A percentile compares a stretch with the other conserved stretches of the same genome.
These are phyloP conservation scores for Eremochloa ophiuroides DNA, from an alignment of 176 grass and related monocot genomes.

Conservation along the genomic window DNA sequence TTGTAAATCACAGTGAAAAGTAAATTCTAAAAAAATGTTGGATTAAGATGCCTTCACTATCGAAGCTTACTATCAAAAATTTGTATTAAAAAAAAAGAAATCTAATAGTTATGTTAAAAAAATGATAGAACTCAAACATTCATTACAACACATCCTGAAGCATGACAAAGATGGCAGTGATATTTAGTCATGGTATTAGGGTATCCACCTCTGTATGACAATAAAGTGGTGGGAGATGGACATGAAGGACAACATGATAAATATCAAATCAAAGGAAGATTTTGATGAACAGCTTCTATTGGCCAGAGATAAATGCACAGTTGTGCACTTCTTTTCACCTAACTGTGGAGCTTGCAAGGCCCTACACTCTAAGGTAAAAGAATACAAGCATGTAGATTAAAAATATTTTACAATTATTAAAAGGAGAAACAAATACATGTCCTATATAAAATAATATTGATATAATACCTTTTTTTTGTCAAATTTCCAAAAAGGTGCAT, in stretches of 20 bases:
- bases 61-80: background rate
- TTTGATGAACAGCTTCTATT: slow-evolving; percentile 34
- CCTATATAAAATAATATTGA: background rate
- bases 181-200: slow-evolving; percentile 4
- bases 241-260: slow-evolving; percentile 51
- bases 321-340: slow-evolving; percentile 58
- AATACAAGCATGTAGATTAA: slow-evolving; percentile 24
- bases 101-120: slow-evolving; percentile 5
- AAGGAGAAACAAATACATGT: background rate
- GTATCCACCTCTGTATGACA: background rate
- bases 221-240: slow-evolving; percentile 41
- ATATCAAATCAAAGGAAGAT: slow-evolving; percentile 47
- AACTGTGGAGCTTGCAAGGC: slow-evolving; percentile 56
- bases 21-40: background rate
- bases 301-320: slow-evolving; percentile 52
- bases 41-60: background rate
- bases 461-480: slow-evolving; percentile 21
- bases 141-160: slow-evolving; percentile 11
- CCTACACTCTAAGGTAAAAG: slow-evolving; percentile 67
- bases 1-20: background rate
- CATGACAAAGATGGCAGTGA: background rate
- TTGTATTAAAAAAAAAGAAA: background rate
- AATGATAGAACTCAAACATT: background rate
- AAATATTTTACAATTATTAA: background rate
- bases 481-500: slow-evolving; percentile 45